Evolutionary conservation across 495 filamentous ascomycete species (phyloP), one percentile per base, ranked within the genome.

Genomic region (Lasiosphaeria ovina): DNA sequence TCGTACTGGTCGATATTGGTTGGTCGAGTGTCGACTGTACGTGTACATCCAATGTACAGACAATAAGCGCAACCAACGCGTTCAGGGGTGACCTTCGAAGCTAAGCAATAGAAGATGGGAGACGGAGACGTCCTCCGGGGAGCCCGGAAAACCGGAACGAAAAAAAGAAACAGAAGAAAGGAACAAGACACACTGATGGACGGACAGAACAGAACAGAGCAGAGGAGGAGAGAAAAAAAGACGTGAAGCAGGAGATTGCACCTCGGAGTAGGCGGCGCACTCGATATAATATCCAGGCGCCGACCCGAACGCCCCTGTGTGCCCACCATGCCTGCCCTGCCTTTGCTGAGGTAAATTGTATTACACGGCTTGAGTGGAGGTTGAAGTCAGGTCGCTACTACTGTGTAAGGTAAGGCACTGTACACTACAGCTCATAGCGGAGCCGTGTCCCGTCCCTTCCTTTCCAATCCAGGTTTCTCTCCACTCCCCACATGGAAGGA

Each of bases 51-150:
- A 47, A 47, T 4, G 12, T 47, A 47, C 11, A 47, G 12, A n/a
- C 44, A 14, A 14, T 14, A 8, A 42, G 14, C 8, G 38, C 38
- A 42, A 42, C 8, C 14, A 42, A 8, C 14, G 8, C 14, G 5
- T 47, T 14, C 44, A 11, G 44, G 44, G 11, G 12, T n/a, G 44
- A n/a, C 8, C 5, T 5, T 47, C 44, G 5, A 14, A 47, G 5
- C 12, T 14, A 47, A 47, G 44, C 44, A 47, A 47, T 12, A 42
- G 38, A 7, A 42, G 16, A 47, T 7, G 16, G 44, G 5, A 11
- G 44, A 47, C 44, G 44, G 5, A 11, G 44, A 47, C 44, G 44
- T 47, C 44, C 44, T 47, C 44, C 44, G 16, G 44, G 44, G 44
- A 47, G 44, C 44, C 44, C 2, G 24, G 24, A 24, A 24, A 47